These are phyloP conservation scores for Penicillium psychrosexuale DNA, from an alignment of 2,329 filamentous ascomycete genomes.

Conservation along the genomic window DNA sequence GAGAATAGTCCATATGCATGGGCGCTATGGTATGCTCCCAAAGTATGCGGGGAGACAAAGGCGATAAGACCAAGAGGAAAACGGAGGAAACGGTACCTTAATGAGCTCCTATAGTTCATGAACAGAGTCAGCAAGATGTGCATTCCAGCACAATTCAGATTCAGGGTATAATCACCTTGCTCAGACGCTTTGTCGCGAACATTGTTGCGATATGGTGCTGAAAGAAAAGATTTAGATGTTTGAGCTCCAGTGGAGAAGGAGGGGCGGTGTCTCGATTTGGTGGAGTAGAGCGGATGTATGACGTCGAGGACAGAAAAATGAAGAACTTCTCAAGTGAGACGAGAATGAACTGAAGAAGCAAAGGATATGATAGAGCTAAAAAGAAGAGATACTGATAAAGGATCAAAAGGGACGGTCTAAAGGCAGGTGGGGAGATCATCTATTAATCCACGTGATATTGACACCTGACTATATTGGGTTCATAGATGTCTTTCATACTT, in stretches of 20 bases:
- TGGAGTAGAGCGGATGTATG: conserved; percentile 5
- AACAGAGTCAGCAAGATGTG: conserved; percentile 20
- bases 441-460: conserved; percentile 2
- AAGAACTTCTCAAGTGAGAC: not conserved
- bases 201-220: conserved; percentile 28
- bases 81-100: conserved; percentile 46
- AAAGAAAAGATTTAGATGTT: not conserved
- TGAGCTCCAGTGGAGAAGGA: conserved; percentile 8
- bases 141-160: not conserved
- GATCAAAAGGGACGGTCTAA: not conserved
- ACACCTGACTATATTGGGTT: not conserved
- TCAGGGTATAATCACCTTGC: conserved; percentile 39
- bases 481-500: not conserved
- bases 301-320: not conserved
- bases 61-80: not conserved
- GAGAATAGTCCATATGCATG: not conserved
- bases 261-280: conserved; percentile 2
- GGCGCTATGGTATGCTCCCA: not conserved
- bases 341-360: not conserved
- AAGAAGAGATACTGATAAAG: not conserved
- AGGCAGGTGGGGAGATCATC: not conserved
- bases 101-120: conserved; percentile 47
- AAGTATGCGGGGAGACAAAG: not conserved
- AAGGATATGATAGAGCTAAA: not conserved
- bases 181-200: conserved; percentile 51